A percentile compares a stretch with the other conserved stretches of the same genome.
Conservation (phyloP, 2,329 filamentous ascomycete genomes). For the Alternaria sp. region DNA sequence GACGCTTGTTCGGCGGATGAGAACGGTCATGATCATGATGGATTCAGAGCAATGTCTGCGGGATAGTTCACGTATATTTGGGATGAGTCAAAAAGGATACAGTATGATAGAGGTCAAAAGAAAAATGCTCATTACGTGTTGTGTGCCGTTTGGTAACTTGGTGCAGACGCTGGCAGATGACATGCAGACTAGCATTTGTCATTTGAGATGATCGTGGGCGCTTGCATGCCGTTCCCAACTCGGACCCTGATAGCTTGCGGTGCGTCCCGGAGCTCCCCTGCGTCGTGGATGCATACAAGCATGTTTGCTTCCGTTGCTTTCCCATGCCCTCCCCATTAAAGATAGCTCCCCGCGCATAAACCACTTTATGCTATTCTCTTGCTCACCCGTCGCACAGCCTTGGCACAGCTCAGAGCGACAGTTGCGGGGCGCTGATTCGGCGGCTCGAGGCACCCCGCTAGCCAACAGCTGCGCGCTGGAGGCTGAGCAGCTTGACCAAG, state of each 20-base stretch:
- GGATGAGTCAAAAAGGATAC: background rate
- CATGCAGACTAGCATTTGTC: background rate
- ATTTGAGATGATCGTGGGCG: constrained; percentile 19
- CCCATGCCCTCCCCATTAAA: background rate
- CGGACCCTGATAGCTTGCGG: constrained; percentile 18
- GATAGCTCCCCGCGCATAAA: constrained; percentile 6
- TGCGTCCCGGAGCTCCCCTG: constrained; percentile 6
- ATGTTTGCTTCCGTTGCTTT: constrained; percentile 3
- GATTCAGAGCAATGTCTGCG: constrained; percentile 5
- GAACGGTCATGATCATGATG: constrained; percentile 17
- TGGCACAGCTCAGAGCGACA: constrained; percentile 19
- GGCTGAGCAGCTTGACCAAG: constrained; percentile 45
- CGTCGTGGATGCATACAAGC: background rate
- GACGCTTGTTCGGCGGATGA: constrained; percentile 8
- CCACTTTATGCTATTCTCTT: background rate
- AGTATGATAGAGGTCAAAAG: background rate
- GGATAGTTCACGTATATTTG: constrained; percentile 2
- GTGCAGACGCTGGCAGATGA: constrained; percentile 22
- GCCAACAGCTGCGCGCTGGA: constrained; percentile 40
- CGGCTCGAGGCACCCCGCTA: constrained; percentile 44
- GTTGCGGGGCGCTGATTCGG: constrained; percentile 35
- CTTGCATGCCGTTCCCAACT: constrained; percentile 25
- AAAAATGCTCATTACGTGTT: background rate
- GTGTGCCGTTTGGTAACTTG: background rate
- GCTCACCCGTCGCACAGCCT: constrained; percentile 24